Conservation (phyloP, 805 yeast species). For the Ogataea kodamae region DNA sequence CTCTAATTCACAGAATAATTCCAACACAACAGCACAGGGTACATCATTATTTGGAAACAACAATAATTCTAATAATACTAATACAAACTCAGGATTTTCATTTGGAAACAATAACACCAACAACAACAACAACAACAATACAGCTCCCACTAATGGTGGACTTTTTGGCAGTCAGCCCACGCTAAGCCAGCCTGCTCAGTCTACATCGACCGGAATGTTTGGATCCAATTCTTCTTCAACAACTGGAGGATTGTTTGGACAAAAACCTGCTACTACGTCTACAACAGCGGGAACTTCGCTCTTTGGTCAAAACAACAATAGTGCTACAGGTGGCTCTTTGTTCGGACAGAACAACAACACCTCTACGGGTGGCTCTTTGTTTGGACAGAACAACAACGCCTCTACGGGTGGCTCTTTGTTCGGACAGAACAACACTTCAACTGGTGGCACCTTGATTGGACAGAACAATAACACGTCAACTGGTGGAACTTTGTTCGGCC, state of each 20-base stretch:
- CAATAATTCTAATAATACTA: constrained; percentile 1
- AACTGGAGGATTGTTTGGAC: constrained; percentile 7
- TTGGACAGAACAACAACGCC: constrained; percentile 16
- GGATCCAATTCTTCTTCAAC: constrained; percentile 17
- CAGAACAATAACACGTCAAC: constrained; percentile 9
- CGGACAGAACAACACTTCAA: constrained; percentile 1
- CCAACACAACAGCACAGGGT: constrained; percentile 10
- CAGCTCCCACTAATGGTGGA: constrained; percentile 9
- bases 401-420: neutral
- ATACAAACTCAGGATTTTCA: constrained; percentile 11
- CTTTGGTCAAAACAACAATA: constrained; percentile 17
- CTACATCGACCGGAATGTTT: constrained; percentile 27
- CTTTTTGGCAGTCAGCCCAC: constrained; percentile 3
- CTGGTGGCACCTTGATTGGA: constrained; percentile 20
- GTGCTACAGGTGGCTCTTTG: neutral
- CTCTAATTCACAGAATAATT: constrained; percentile 3
- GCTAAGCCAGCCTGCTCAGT: constrained; percentile 7
- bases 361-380: no score
- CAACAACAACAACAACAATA: constrained; percentile 9
- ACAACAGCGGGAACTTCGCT: no score
- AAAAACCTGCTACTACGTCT: constrained; percentile 4
- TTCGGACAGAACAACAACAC: constrained; percentile 6
- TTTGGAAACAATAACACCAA: constrained; percentile 9
- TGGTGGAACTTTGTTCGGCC: constrained; percentile 3
- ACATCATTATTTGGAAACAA: constrained; percentile 13